Base-by-base conservation (phyloP, 495 filamentous ascomycete species). In the Xylaria nigripes region DNA sequence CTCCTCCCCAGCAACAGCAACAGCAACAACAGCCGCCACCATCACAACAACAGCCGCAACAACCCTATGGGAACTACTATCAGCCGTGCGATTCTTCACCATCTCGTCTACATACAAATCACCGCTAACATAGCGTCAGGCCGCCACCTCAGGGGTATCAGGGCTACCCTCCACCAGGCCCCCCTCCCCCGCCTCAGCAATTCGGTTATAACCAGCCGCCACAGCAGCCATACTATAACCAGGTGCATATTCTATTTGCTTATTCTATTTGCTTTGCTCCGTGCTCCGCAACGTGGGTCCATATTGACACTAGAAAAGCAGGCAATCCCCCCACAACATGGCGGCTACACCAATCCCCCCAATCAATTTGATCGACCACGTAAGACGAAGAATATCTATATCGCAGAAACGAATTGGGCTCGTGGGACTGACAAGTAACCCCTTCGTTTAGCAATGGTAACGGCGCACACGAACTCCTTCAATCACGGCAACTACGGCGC, bases 381-480 rank as follows among this genome's bases (percentile, higher is more conserved):
- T 75, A 63, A 70, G 72, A 60, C 25, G 54, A 36, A 36, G 15
- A 50, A 21, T 19, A 38, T 18, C 15, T 24, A 6, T 30, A 23
- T 48, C 2, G 45, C 25, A 5, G 9, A 48, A 22, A 8, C 6
- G 15, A 8, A 24, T 16, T 44, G 27, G 22, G 44, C 22, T 30
- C 5, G 36, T 22, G 12, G 21, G 16, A 42, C 45, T 54, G 42
- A 54, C 45, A 55, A 53, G 36, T 45, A 48, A 43, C 6, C 24
- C 41, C 47, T 18, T 41, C 55, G 48, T 18, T 40, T 56, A 76
- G 72, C 61, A 27, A 65, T 75, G 60, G 76, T 76, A 5, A 59
- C 76, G 13, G 68, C 68, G 48, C 73, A 67, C 57, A 72, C 72
- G 36, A 79, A 79, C 55, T 74, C 72, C n/a, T 81, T 77, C 58